Evolutionary conservation across 2,329 filamentous ascomycete species (phyloP).

Genomic region (Xylaria multiplex): DNA sequence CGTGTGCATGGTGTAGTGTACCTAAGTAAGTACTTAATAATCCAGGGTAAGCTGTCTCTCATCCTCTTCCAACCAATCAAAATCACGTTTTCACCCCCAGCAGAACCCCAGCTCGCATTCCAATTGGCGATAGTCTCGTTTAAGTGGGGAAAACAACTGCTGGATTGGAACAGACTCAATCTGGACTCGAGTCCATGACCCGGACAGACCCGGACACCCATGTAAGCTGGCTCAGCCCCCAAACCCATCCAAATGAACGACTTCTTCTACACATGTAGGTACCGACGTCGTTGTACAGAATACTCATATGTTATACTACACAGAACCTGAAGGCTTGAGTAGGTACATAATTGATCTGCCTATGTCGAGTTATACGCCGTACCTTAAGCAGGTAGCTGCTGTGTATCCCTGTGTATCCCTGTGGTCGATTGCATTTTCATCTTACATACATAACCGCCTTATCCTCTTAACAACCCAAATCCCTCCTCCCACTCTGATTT

Average conservation of each 20-base stretch:
- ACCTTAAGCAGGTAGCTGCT: no score
- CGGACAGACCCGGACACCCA: not conserved
- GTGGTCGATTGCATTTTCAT: not conserved
- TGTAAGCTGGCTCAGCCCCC: constrained; percentile 29
- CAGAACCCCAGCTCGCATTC: not conserved
- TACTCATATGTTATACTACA: no score
- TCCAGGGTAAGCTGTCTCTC: not conserved
- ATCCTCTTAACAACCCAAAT: no score
- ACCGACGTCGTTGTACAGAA: not conserved
- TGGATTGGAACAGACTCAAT: not conserved
- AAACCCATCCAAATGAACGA: constrained; percentile 8
- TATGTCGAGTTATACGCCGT: no score
- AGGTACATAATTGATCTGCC: not conserved
- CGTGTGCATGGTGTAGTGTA: no score
- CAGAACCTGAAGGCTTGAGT: not conserved
- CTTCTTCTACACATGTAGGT: not conserved
- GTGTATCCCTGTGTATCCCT: not conserved
- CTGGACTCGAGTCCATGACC: constrained; percentile 7
- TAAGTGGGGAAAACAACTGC: not conserved
- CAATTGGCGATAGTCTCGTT: constrained; percentile 12
- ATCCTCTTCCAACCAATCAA: constrained; percentile 30
- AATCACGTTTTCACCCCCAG: not conserved
- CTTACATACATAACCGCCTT: not conserved
- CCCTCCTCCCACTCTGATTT: not conserved
- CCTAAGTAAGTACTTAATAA: no score